Evolutionary conservation across 306 rosid genomes (phyloP), one percentile per base, ranked within the genome.

Genomic region (Begonia peltatifolia): DNA sequence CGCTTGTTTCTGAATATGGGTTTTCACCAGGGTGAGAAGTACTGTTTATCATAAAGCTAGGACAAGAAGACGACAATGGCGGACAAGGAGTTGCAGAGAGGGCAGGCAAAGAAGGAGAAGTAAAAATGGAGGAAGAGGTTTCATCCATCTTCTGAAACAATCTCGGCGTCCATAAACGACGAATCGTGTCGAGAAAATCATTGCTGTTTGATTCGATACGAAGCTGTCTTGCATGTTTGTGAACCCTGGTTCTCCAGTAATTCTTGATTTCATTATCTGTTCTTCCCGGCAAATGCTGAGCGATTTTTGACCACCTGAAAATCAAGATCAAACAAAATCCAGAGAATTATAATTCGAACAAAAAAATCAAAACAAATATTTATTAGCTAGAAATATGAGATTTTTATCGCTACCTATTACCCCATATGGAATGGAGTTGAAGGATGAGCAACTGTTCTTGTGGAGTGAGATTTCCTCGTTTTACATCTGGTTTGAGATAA

Each of bases 251-350:
- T 63, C 96, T 81, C 96, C 96, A 87, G 3, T 80, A 83, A 56
- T 87, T 87, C 83, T 87, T 87, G 4, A 87, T 87, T 72, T 87
- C 96, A 18, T 87, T 87, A 65, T 87, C 96, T 10, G 96, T 87
- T 76, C 96, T 80, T 76, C 96, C 96, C 3, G 96, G 96, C 22
- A 87, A 82, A 70, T 76, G 84, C 41, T 83, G 94, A 16, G 96
- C 96, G 64, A 87, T 87, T 67, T 83, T 87, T 10, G 96, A 87
- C 96, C 96, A 87, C 70, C 96, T 87, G 14, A 10, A 44, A 44
- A 10, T 44, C 6, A 44, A 44, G 14, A 8, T 44, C 14, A 44
- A 44, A 44, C 7, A 10, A 44, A 44, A 44, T 0, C 14, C 12
- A n/a, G 48, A 44, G 11, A 44, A 44, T 44, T 44, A 44, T 14